A percentile compares a stretch with the other conserved stretches of the same genome.
Evolutionary conservation across 768 basidiomycete species (phyloP).

Genomic region (Pleurotus citrinopileatus): DNA sequence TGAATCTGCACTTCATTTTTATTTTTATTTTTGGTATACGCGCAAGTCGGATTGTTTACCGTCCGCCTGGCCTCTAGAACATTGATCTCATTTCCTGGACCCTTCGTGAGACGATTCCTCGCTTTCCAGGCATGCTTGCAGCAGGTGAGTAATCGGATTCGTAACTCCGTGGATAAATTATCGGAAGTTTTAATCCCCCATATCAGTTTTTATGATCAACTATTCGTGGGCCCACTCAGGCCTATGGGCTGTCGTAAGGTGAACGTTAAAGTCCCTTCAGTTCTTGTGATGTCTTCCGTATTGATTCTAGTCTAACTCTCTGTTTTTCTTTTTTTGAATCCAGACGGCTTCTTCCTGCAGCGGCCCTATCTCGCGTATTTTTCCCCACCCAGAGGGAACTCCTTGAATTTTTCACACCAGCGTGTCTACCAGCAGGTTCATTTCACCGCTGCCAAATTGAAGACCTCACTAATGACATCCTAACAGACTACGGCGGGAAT

Average conservation of each 20-base stretch:
- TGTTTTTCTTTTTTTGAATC: constrained; percentile 8
- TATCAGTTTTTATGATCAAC: constrained; percentile 65
- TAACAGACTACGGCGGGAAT: constrained; percentile 65
- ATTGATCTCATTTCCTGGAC: constrained; percentile 64
- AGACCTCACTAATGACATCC: constrained; percentile 13
- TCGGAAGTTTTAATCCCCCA: constrained; percentile 4
- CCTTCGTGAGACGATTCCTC: constrained; percentile 61
- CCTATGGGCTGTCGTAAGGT: constrained; percentile 68
- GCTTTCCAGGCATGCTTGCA: constrained; percentile 74
- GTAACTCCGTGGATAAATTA: constrained; percentile 9
- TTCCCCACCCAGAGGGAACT: constrained; percentile 61
- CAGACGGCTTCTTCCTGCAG: constrained; percentile 61
- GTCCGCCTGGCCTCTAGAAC: constrained; percentile 38
- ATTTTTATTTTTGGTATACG: constrained; percentile 6
- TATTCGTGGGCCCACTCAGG: constrained; percentile 73
- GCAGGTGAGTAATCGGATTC: constrained; percentile 43
- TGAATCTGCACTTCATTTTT: constrained; percentile 3
- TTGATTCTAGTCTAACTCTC: constrained; percentile 11
- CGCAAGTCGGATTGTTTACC: no score
- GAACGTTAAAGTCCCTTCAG: constrained; percentile 19
- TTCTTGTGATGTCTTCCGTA: constrained; percentile 2
- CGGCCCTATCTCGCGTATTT: constrained; percentile 59
- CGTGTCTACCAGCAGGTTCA: constrained; percentile 58
- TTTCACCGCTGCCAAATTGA: constrained; percentile 10
- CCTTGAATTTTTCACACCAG: constrained; percentile 48